Evolutionary conservation across 148 eudicot species (phyloP), one percentile per base, ranked within the genome.

Genomic region (Chenopodium formosanum): DNA sequence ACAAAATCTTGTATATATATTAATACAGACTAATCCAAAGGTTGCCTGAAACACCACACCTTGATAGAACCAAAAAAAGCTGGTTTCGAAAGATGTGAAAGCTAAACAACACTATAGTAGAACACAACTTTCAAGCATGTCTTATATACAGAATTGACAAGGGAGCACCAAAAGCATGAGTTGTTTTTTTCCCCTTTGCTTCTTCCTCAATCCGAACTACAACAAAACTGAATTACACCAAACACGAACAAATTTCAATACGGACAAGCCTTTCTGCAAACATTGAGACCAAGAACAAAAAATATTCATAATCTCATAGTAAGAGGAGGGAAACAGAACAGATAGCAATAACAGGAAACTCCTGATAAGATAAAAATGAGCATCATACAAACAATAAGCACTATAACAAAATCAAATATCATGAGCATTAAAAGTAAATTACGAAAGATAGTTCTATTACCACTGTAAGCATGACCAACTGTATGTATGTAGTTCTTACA

Each of bases 401-500:
- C 62, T 56, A 78, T 13, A 27, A 17, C 1, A 32, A 58, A 68
- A 75, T 16, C 23, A 48, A 44, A 9, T 20, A 72, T 46, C 53
- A 40, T 10, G 22, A 72, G 50, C 16, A 1, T 10, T 4, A 27
- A 9, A 48, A 73, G n/a, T 32, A n/a, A 58, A 32, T 79, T 78
- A 48, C 17, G 52, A 76, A 70, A 34, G 83, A 80, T 79, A 78
- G 46, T 68, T 84, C 75, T 74, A 80, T 83, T 31, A 31, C 80
- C 79, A 70, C 73, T 75, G 63, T 69, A 74, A 25, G 37, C 34
- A 74, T 50, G 71, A 68, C 79, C 78, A 85, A 79, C 68, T 67
- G 85, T 81, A 76, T 67, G 85, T 79, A 76, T 76, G 81, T 31
- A 74, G 82, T 84, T 82, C 81, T 81, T 83, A 82, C 79, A 86